These are phyloP conservation scores for Hondaea fermentalgiana DNA, from an alignment of 108 stramenopile genomes.

Conservation along the genomic window DNA sequence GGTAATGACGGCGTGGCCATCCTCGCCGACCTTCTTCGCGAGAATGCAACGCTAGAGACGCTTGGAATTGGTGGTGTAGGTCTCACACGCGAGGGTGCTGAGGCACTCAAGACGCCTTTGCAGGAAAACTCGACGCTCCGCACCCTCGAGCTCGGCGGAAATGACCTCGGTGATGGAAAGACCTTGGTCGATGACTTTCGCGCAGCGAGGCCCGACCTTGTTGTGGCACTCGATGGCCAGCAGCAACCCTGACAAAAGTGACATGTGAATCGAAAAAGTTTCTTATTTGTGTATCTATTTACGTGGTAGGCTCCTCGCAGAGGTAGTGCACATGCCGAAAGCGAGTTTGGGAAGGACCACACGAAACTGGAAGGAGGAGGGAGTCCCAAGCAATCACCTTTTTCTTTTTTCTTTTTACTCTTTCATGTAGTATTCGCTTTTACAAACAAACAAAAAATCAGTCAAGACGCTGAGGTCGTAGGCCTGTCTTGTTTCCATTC, in stretches of 20 bases:
- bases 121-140: constrained; percentile 23
- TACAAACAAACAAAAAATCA: too few species aligned
- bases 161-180: neutral
- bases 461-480: neutral
- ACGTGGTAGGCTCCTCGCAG: too few species aligned
- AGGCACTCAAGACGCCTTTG: constrained; percentile 25
- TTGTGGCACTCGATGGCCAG: neutral
- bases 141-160: neutral
- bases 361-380: too few species aligned
- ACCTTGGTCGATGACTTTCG: neutral
- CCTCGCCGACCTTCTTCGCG: constrained; percentile 22
- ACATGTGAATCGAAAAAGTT: too few species aligned
- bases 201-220: neutral
- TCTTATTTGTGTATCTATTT: too few species aligned
- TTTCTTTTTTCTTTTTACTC: too few species aligned
- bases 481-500: neutral
- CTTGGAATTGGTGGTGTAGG: constrained; percentile 23
- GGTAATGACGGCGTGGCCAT: constrained; percentile 15
- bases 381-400: too few species aligned
- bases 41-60: constrained; percentile 24
- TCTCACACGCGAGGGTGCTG: constrained; percentile 26
- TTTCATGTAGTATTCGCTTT: too few species aligned
- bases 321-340: too few species aligned
- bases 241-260: neutral
- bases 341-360: too few species aligned